phyloP scores from a whole-genome alignment of 179 eudicot genomes.

The Silene coronaria region DNA sequence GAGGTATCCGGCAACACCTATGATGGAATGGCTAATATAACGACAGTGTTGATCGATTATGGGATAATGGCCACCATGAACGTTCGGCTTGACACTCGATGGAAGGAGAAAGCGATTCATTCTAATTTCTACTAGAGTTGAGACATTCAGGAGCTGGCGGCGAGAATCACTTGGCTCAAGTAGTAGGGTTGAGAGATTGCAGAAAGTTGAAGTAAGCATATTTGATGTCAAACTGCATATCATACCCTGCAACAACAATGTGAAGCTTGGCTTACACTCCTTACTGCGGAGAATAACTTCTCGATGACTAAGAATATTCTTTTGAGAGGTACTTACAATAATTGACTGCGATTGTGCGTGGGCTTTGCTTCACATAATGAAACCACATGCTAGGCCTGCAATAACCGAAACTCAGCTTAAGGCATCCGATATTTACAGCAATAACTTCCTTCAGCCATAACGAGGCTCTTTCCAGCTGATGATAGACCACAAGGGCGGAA shows the following conservation, averaged over 20 bases:
- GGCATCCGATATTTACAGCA: not conserved
- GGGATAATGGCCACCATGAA: too few species aligned
- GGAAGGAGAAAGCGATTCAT: not conserved
- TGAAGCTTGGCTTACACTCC: not conserved
- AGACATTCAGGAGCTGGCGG: not conserved
- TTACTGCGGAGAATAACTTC: not conserved
- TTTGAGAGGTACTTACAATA: constrained; percentile 51
- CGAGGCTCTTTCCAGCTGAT: too few species aligned
- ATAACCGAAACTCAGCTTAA: not conserved
- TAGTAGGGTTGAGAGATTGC: constrained; percentile 44
- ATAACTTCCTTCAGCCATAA: too few species aligned
- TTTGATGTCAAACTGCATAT: constrained; percentile 88
- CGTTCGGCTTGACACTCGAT: not conserved
- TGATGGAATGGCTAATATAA: too few species aligned
- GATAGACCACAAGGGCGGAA: too few species aligned
- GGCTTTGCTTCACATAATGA: constrained; percentile 88
- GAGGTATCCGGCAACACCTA: too few species aligned
- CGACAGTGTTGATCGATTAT: too few species aligned
- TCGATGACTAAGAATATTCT: not conserved
- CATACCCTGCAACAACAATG: constrained; percentile 67
- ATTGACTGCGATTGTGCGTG: constrained; percentile 80
- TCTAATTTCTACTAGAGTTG: not conserved
- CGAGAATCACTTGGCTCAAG: constrained; percentile 1
- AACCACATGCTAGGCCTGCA: constrained; percentile 99
- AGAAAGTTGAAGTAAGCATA: constrained; percentile 94